Base-by-base conservation (phyloP, 2,329 filamentous ascomycete genomes). In the Hawksworthiomyces lignivorus region DNA sequence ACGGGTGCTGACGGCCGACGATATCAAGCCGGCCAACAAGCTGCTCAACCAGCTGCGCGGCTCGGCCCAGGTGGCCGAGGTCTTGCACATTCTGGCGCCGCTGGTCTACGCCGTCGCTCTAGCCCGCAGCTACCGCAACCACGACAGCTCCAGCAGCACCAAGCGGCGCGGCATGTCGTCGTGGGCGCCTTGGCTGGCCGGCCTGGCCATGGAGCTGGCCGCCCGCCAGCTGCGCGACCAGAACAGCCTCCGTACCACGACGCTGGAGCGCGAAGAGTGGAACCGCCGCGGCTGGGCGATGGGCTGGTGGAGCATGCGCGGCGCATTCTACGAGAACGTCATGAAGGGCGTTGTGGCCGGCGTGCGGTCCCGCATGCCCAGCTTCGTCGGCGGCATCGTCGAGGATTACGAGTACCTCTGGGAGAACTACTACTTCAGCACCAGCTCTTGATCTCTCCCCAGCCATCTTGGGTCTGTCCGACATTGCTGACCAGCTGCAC, bases 381-480 rank as follows among this genome's bases (percentile, higher is more conserved):
- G 84, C 50, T 77, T 98, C 58, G 71, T 95, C 19, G 84, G 82
- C 8, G 87, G 85, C 44, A 83, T 98, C 34, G 64, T 97, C 49
- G 88, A 96, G 59, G 92, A 98, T 61, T 98, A 98, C 59, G 87
- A 95, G 62, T 97, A 94, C 60, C 70, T 98, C 24, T 98, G 92
- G 92, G 88, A 96, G 64, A 89, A 94, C 54, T 97, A 96, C 62
- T 94, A 97, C 64, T 98, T 97, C 62, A 77, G 74, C 60, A 78
- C 75, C 27, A 75, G 71, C 42, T 45, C 54, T 4, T 59, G 47
- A 55, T 36, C 12, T 29, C 9, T 28, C 10, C n/a, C n/a, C n/a
- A n/a, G n/a, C n/a, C n/a, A n/a, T n/a, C n/a, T n/a, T n/a, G n/a
- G n/a, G n/a, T n/a, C n/a, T n/a, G n/a, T n/a, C n/a, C n/a, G n/a